Evolutionary conservation across 2,329 filamentous ascomycete genomes (phyloP).

Genomic region (Chaetomiaceae sp.): DNA sequence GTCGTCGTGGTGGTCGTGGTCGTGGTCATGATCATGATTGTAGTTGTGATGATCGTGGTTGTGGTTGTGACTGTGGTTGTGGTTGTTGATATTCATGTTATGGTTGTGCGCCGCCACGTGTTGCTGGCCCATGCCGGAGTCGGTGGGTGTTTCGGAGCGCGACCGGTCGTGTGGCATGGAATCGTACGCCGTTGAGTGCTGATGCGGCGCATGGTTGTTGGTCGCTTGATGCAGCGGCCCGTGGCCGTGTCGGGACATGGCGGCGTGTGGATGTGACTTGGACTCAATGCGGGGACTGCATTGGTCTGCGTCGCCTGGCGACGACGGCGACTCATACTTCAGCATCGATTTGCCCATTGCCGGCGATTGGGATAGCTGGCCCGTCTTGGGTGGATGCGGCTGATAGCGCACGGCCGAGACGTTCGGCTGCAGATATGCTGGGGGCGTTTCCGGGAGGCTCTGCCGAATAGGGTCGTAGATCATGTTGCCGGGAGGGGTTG

Average conservation of each 20-base stretch:
- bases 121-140: constrained; percentile 23
- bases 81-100: too few species aligned
- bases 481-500: constrained; percentile 52
- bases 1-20: constrained; percentile 3
- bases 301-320: constrained; percentile 27
- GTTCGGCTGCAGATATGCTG: constrained; percentile 43
- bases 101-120: too few species aligned
- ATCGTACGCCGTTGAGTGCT: constrained; percentile 39
- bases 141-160: constrained; percentile 36
- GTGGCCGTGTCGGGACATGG: constrained; percentile 20
- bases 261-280: constrained; percentile 24
- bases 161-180: constrained; percentile 34
- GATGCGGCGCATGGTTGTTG: constrained; percentile 38
- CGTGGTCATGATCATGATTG: constrained; percentile 5
- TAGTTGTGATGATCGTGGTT: constrained; percentile 2
- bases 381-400: constrained; percentile 27
- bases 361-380: constrained; percentile 23
- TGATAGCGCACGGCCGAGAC: constrained; percentile 44
- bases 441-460: constrained; percentile 43
- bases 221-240: constrained; percentile 20
- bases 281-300: constrained; percentile 26
- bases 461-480: constrained; percentile 55
- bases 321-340: constrained; percentile 23
- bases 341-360: constrained; percentile 21
- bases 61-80: constrained; percentile 4